A percentile compares a stretch with the other conserved stretches of the same genome.
Conservation (phyloP, 2,329 filamentous ascomycete genomes). For the Mollisiaceae sp. region DNA sequence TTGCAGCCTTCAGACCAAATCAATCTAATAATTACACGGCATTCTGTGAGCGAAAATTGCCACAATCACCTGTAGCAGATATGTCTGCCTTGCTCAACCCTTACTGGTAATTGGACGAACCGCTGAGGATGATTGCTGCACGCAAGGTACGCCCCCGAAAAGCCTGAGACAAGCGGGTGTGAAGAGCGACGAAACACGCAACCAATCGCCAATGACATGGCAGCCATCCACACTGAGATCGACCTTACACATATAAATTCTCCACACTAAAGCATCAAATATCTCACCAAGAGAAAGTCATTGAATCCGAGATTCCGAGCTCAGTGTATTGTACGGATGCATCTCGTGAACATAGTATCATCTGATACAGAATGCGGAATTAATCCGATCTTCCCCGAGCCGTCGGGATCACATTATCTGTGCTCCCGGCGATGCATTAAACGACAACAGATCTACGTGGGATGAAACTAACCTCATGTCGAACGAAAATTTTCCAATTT, state of each 20-base stretch:
- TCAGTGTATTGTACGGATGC: not conserved
- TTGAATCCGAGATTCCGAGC: not conserved
- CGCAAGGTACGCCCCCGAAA: constrained; percentile 7
- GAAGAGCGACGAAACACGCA: constrained; percentile 5
- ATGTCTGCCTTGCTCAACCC: not conserved
- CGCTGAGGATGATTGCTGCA: not conserved
- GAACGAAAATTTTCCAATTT: constrained; percentile 1
- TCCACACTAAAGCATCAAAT: not conserved
- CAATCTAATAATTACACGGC: not conserved
- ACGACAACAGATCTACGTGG: not conserved
- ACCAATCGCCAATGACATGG: not conserved
- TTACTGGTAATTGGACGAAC: constrained; percentile 10
- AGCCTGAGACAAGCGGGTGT: not conserved
- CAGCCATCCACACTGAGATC: not conserved
- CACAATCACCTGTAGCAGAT: constrained; percentile 10
- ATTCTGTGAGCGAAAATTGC: constrained; percentile 13
- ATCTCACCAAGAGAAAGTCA: not conserved
- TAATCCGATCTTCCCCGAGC: constrained; percentile 5
- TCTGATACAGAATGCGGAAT: not conserved
- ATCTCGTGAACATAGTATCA: not conserved
- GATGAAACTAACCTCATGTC: constrained; percentile 7
- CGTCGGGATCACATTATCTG: constrained; percentile 2
- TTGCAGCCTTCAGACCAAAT: constrained; percentile 10
- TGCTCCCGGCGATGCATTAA: not conserved
- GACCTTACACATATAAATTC: not conserved